Evolutionary conservation across 2,329 filamentous ascomycete species (phyloP), one percentile per base, ranked within the genome.

Genomic region (Lasiodiplodia theobromae): DNA sequence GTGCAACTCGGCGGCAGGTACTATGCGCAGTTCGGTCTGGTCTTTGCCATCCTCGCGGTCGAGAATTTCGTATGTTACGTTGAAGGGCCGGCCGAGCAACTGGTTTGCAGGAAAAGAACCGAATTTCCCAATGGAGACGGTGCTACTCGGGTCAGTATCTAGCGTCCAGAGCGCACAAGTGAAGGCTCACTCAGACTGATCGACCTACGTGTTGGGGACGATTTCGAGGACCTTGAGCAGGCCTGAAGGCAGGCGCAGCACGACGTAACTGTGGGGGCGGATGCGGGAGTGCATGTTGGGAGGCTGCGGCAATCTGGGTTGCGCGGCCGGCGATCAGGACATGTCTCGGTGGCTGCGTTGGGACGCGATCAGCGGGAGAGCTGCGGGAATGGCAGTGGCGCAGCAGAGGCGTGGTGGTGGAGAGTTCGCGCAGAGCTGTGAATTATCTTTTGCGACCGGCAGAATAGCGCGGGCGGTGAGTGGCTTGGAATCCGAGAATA

Each of bases 71-170:
- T 93, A 99, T 0, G 94, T 98, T 70, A 96, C 84, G 82, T 97
- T 89, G 77, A 93, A 97, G 0, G 96, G 96, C 8, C 96, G 90
- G n/a, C 93, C 91, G 71, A 99, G 88, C 56, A 99, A 88, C 38
- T 96, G 87, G 77, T 98, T 97, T 65, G 92, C 89, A 18, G 93
- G 91, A 77, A 99, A 97, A 2, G 89, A 89, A 71, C 96, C 96
- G 78, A 96, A 97, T 87, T 97, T 98, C 68, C 94, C 94, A 40
- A 98, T 85, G 1, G 92, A 93, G 72, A 98, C 91, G 54, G 89
- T 92, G 51, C 94, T 97, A 73, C 74, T 49, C 4, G 21, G 31
- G 28, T 68, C 21, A 65, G 60, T 38, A 23, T 16, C 12, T 14
- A 25, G 18, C 12, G 56, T 21, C 11, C 21, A 31, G 8, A 25